Evolutionary conservation across 441 rosid genomes (phyloP).

Genomic region (Pelargonium citronellum): DNA sequence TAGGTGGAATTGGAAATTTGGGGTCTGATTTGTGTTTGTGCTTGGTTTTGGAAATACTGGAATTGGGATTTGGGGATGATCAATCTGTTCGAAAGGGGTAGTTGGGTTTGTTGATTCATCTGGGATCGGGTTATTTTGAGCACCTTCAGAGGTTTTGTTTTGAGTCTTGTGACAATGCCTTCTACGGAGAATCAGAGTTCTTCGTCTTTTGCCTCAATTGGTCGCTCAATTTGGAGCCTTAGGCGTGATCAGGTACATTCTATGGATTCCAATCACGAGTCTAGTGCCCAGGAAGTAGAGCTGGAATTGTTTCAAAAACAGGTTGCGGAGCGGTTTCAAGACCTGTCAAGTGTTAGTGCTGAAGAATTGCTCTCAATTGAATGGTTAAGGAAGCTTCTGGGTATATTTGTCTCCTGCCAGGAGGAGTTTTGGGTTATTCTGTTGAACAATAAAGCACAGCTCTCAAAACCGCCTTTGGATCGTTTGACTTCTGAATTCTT

Average conservation of each 20-base stretch:
- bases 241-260: slow-evolving; percentile 32
- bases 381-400: slow-evolving; percentile 39
- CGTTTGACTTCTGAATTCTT: slow-evolving; percentile 32
- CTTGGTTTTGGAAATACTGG: not conserved
- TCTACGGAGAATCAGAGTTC: slow-evolving; percentile 22
- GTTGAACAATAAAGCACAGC: slow-evolving; percentile 24
- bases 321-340: slow-evolving; percentile 28
- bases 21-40: not conserved
- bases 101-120: slow-evolving; percentile 12
- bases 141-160: slow-evolving; percentile 1
- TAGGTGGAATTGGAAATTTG: not conserved
- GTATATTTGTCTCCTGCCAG: slow-evolving; percentile 28
- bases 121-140: slow-evolving; percentile 3
- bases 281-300: slow-evolving; percentile 19
- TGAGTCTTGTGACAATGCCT: slow-evolving; percentile 22
- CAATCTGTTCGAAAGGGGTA: not conserved
- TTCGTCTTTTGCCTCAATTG: slow-evolving; percentile 23
- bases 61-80: not conserved
- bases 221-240: slow-evolving; percentile 30
- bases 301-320: slow-evolving; percentile 36
- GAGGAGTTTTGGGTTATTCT: slow-evolving; percentile 35
- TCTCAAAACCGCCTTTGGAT: slow-evolving; percentile 28
- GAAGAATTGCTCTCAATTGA: slow-evolving; percentile 32
- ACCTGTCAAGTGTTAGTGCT: slow-evolving; percentile 22
- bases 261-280: slow-evolving; percentile 20